Percentiles rank a stretch among this genome's conserved stretches.
Evolutionary conservation across 2,329 filamentous ascomycete species (phyloP).

Genomic region (Fusarium ambrosium): DNA sequence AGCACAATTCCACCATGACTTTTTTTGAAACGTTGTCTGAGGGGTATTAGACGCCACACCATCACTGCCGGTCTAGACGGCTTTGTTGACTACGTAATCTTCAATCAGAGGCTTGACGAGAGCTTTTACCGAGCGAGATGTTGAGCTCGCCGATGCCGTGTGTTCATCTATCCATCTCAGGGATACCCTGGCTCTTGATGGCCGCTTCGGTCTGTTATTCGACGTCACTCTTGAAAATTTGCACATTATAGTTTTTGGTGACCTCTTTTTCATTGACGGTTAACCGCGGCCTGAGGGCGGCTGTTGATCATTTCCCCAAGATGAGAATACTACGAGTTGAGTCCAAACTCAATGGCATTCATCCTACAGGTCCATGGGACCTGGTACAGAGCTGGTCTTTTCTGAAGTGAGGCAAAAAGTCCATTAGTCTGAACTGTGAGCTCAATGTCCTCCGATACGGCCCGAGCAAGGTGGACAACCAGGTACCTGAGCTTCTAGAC

Average conservation of each 20-base stretch:
- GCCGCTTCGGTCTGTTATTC: background rate
- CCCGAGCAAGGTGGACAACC: background rate
- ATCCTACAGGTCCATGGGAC: background rate
- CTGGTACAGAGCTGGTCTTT: background rate
- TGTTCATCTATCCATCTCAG: background rate
- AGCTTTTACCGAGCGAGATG: background rate
- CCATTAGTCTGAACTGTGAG: background rate
- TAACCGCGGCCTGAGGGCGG: background rate
- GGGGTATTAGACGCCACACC: background rate
- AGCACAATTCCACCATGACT: background rate
- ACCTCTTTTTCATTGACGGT: background rate
- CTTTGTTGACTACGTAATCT: background rate
- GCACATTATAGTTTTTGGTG: background rate
- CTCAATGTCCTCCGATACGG: background rate
- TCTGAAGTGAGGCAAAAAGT: background rate
- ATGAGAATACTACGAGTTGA: background rate
- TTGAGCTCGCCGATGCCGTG: background rate
- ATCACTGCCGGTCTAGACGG: background rate
- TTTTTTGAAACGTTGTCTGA: slow-evolving; percentile 3
- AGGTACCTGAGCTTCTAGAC: background rate
- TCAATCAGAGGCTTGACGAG: slow-evolving; percentile 1
- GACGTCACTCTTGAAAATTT: background rate
- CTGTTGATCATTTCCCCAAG: background rate
- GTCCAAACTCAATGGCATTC: background rate
- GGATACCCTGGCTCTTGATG: background rate